Percentiles rank a stretch among this genome's conserved stretches.
Evolutionary conservation across 2,329 filamentous ascomycete genomes (phyloP).

Genomic region (Cladosporium sp.): DNA sequence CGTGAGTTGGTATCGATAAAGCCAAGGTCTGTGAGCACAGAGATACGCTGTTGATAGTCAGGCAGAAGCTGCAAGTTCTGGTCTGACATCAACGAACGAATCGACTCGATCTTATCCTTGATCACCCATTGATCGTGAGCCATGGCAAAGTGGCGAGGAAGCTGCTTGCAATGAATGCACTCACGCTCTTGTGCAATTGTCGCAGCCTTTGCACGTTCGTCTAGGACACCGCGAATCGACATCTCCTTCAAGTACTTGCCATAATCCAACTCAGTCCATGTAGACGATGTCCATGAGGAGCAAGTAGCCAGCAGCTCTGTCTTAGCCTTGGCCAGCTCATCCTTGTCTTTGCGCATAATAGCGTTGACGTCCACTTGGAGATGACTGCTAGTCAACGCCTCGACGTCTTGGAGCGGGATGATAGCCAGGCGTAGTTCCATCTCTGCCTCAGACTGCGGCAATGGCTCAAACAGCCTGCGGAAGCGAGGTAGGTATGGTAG

Average conservation of each 20-base stretch:
- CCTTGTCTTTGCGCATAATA: constrained; percentile 43
- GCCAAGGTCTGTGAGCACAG: constrained; percentile 84
- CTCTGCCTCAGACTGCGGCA: constrained; percentile 67
- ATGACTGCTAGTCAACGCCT: constrained; percentile 75
- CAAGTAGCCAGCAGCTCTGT: constrained; percentile 69
- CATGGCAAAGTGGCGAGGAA: constrained; percentile 93
- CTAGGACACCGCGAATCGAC: constrained; percentile 74
- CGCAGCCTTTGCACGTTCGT: constrained; percentile 67
- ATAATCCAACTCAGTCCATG: constrained; percentile 85
- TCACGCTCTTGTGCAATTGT: constrained; percentile 63
- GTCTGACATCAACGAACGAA: constrained; percentile 88
- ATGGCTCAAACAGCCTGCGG: constrained; percentile 63
- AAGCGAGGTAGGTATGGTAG: constrained; percentile 78
- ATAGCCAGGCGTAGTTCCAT: constrained; percentile 68
- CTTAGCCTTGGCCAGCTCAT: constrained; percentile 61
- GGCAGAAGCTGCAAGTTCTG: constrained; percentile 94
- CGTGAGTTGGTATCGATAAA: constrained; percentile 87
- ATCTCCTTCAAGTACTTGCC: constrained; percentile 74
- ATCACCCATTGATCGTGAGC: constrained; percentile 96
- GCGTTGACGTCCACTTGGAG: constrained; percentile 42
- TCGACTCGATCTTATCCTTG: constrained; percentile 84
- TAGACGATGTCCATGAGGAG: constrained; percentile 68
- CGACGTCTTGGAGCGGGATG: constrained; percentile 74
- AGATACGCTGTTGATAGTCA: constrained; percentile 93
- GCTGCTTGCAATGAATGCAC: constrained; percentile 70